Conservation (phyloP, 2,329 filamentous ascomycete species). For the Orbilia brochopaga region DNA sequence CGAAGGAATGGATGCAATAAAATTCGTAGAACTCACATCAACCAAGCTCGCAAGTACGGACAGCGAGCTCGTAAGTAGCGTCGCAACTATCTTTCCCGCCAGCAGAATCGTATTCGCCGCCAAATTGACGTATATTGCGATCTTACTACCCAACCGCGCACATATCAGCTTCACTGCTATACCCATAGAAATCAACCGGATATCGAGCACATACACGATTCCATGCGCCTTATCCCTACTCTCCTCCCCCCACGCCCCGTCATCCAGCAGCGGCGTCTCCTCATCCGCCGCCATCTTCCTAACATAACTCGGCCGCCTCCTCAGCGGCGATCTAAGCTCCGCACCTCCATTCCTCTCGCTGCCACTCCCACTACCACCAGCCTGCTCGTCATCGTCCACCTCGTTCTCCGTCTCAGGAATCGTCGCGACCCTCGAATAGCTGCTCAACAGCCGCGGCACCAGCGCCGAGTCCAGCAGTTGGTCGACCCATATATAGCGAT, state of each 20-base stretch:
- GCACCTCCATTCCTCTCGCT: neutral
- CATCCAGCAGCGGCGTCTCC: slow-evolving; percentile 68
- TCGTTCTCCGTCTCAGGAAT: slow-evolving; percentile 32
- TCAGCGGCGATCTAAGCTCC: slow-evolving; percentile 34
- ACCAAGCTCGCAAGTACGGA: slow-evolving; percentile 81
- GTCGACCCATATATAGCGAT: slow-evolving; percentile 94
- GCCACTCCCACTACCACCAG: neutral
- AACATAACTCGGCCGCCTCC: slow-evolving; percentile 69
- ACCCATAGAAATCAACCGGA: neutral
- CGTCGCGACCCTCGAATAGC: slow-evolving; percentile 28
- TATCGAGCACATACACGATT: slow-evolving; percentile 46
- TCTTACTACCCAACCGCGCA: slow-evolving; percentile 58
- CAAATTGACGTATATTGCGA: slow-evolving; percentile 87
- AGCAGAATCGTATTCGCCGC: slow-evolving; percentile 77
- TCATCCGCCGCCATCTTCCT: slow-evolving; percentile 75
- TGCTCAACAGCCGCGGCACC: slow-evolving; percentile 85
- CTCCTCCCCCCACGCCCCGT: slow-evolving; percentile 52
- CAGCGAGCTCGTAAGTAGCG: slow-evolving; percentile 78
- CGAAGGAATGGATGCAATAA: neutral
- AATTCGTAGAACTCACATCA: slow-evolving; percentile 60
- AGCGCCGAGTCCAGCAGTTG: slow-evolving; percentile 86
- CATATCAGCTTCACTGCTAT: neutral
- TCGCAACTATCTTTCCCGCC: slow-evolving; percentile 76
- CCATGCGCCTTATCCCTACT: slow-evolving; percentile 32
- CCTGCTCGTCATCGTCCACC: neutral